Evolutionary conservation across 2,329 filamentous ascomycete species (phyloP).

Genomic region (Arthroderma uncinatum): DNA sequence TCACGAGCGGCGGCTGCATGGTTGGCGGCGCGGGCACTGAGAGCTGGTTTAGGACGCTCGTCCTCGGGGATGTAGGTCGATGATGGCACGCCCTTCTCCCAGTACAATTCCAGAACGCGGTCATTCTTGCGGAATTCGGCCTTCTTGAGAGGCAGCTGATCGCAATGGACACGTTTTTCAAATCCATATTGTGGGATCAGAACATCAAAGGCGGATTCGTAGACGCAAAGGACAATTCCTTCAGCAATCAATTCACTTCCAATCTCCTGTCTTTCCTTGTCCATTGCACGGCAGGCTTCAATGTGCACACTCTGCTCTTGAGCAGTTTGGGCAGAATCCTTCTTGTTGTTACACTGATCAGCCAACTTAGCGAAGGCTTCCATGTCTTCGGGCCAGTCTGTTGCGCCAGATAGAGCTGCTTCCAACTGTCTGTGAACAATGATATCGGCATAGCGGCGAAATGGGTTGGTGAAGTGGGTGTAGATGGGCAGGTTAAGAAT

Average conservation of each 20-base stretch:
- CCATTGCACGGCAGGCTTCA: constrained; percentile 91
- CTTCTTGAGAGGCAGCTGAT: constrained; percentile 93
- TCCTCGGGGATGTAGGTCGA: constrained; percentile 95
- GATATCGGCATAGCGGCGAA: constrained; percentile 86
- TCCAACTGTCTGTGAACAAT: constrained; percentile 93
- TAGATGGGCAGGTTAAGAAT: constrained; percentile 85
- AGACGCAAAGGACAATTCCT: constrained; percentile 91
- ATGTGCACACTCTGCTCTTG: constrained; percentile 99
- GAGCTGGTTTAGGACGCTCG: constrained; percentile 76
- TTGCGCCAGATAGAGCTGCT: constrained; percentile 65
- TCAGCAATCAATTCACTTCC: constrained; percentile 90
- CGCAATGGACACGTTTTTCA: constrained; percentile 97
- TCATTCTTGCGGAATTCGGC: constrained; percentile 98
- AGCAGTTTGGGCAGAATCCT: constrained; percentile 91
- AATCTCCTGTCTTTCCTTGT: constrained; percentile 73
- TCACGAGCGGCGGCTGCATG: constrained; percentile 66
- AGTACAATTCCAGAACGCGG: constrained; percentile 89
- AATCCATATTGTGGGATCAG: constrained; percentile 97
- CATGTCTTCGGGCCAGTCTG: constrained; percentile 80
- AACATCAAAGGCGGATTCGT: constrained; percentile 96
- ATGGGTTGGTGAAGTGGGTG: constrained; percentile 95
- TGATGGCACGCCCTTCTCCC: constrained; percentile 97
- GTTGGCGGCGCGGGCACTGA: constrained; percentile 61
- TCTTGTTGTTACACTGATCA: constrained; percentile 96
- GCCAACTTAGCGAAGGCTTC: constrained; percentile 84